These are phyloP conservation scores for Conidiobolus incongruus DNA, from an alignment of 371 early-diverging fungal species.

Conservation along the genomic window DNA sequence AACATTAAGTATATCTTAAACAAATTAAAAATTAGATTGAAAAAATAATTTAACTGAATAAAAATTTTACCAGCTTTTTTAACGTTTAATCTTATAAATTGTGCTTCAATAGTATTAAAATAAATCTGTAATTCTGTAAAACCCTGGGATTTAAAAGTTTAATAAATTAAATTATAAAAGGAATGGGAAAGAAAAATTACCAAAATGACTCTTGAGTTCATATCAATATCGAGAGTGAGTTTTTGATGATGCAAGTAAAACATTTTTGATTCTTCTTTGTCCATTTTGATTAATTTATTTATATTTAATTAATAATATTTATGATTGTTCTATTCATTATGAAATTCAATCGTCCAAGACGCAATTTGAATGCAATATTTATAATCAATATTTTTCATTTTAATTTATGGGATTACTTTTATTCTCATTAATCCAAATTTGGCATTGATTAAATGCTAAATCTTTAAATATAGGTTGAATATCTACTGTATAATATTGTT, in stretches of 20 bases:
- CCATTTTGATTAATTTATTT: background rate
- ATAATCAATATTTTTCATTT: too few relatives aligned
- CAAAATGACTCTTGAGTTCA: background rate
- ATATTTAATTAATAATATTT: background rate
- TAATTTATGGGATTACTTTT: too few relatives aligned
- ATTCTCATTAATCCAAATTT: too few relatives aligned
- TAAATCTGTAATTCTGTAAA: conserved; percentile 1
- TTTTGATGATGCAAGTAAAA: conserved; percentile 1
- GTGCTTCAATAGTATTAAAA: background rate
- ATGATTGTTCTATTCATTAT: too few relatives aligned
- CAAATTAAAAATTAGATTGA: too few relatives aligned
- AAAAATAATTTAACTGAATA: background rate
- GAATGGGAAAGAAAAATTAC: background rate
- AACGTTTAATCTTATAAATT: conserved; percentile 1
- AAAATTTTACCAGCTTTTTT: background rate
- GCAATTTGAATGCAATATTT: too few relatives aligned
- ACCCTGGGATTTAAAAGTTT: background rate
- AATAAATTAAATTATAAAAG: background rate
- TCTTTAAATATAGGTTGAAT: too few relatives aligned
- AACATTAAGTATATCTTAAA: background rate
- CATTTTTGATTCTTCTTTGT: background rate
- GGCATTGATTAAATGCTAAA: too few relatives aligned
- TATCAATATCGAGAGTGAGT: conserved; percentile 2
- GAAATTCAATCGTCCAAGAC: too few relatives aligned
- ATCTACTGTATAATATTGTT: too few relatives aligned